Evolutionary conservation across 2,329 filamentous ascomycete species (phyloP).

Genomic region (Cordyceps tenuipes): DNA sequence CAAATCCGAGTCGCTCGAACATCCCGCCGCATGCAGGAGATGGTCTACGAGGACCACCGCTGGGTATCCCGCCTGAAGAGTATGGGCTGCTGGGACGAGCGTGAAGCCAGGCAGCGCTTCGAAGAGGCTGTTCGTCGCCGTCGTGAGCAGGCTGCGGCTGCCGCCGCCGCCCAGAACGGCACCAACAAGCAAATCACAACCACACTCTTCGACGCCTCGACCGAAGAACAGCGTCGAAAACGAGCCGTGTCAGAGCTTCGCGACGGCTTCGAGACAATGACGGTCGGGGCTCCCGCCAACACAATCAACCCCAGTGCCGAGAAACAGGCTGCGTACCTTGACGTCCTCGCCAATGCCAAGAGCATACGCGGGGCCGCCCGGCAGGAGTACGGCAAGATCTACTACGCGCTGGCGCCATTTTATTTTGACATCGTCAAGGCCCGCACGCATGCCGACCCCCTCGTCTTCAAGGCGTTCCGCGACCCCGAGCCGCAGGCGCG

Average conservation of each 20-base stretch:
- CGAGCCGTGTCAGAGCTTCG: slow-evolving; percentile 25
- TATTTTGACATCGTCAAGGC: slow-evolving; percentile 74
- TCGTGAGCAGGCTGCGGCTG: slow-evolving; percentile 41
- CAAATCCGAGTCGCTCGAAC: slow-evolving; percentile 77
- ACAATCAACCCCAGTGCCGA: slow-evolving; percentile 34
- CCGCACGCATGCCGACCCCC: slow-evolving; percentile 66
- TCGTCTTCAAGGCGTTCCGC: slow-evolving; percentile 77
- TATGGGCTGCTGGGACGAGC: slow-evolving; percentile 90
- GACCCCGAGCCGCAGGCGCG: slow-evolving; percentile 86
- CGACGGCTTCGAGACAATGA: slow-evolving; percentile 77
- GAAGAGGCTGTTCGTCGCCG: slow-evolving; percentile 60
- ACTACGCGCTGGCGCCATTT: slow-evolving; percentile 79
- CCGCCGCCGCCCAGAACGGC: slow-evolving; percentile 16
- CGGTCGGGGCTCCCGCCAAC: slow-evolving; percentile 36
- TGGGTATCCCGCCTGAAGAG: slow-evolving; percentile 81
- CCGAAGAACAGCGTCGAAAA: slow-evolving; percentile 54
- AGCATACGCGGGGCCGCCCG: slow-evolving; percentile 80
- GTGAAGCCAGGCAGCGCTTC: slow-evolving; percentile 70
- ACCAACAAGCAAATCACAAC: slow-evolving; percentile 23
- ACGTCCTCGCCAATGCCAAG: slow-evolving; percentile 59
- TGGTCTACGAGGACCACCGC: slow-evolving; percentile 96
- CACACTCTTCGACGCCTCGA: slow-evolving; percentile 66
- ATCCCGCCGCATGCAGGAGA: slow-evolving; percentile 83
- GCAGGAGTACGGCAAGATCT: slow-evolving; percentile 84
- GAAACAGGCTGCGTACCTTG: slow-evolving; percentile 58